Conservation (phyloP, 2,329 filamentous ascomycete species). For the Xylariomycetidae sp. region DNA sequence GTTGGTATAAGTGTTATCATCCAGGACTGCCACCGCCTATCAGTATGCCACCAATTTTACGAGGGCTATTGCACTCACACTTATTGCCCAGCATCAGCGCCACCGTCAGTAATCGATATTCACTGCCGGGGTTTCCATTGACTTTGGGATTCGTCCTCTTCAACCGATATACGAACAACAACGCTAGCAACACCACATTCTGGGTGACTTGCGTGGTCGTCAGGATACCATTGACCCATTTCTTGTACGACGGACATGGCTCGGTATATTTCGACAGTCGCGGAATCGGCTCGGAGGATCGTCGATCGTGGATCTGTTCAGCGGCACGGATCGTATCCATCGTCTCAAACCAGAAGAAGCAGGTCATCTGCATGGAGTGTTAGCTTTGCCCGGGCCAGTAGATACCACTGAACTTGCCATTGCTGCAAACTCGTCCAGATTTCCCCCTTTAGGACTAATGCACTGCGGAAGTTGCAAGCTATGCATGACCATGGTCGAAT, state of each 20-base stretch:
- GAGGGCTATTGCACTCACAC: slow-evolving; percentile 51
- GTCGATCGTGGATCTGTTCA: slow-evolving; percentile 50
- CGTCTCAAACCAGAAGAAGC: slow-evolving; percentile 95
- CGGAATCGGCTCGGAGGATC: slow-evolving; percentile 31
- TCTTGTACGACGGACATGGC: slow-evolving; percentile 75
- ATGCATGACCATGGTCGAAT: slow-evolving; percentile 47
- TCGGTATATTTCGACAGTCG: slow-evolving; percentile 66
- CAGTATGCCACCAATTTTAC: slow-evolving; percentile 5
- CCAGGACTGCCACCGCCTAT: slow-evolving; percentile 57
- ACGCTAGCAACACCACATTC: slow-evolving; percentile 85
- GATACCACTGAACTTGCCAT: slow-evolving; percentile 53
- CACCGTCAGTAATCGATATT: slow-evolving; percentile 87
- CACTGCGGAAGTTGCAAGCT: slow-evolving; percentile 69
- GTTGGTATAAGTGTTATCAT: slow-evolving; percentile 99
- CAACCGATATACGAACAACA: slow-evolving; percentile 88
- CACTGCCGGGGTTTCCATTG: slow-evolving; percentile 87
- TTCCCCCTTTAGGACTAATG: slow-evolving; percentile 72
- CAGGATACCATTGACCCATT: slow-evolving; percentile 89
- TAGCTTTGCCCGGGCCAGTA: slow-evolving; percentile 12
- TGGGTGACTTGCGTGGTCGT: slow-evolving; percentile 94
- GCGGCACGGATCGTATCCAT: slow-evolving; percentile 73
- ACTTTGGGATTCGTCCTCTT: slow-evolving; percentile 88
- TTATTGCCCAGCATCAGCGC: slow-evolving; percentile 98
- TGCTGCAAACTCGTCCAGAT: slow-evolving; percentile 76
- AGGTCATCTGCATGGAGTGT: slow-evolving; percentile 66